Base-by-base conservation (phyloP, 495 filamentous ascomycete species). In the Penicillium waksmanii region DNA sequence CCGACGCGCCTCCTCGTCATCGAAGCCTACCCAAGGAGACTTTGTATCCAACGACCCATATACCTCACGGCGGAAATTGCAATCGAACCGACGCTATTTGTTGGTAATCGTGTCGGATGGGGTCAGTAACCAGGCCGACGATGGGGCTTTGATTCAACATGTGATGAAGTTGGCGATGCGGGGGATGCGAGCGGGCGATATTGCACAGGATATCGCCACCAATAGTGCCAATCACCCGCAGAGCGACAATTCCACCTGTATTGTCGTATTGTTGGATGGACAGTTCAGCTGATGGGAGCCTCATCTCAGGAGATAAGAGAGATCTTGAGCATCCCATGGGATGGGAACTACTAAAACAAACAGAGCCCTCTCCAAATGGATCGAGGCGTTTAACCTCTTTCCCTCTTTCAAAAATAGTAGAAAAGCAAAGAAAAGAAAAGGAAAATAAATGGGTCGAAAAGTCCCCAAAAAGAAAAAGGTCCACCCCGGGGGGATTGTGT, bases 161-260 rank as follows among this genome's bases (percentile, higher is more conserved):
- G 68, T 76, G 50, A 70, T 74, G 65, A 68, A 70, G 25, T 35
- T 71, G 54, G 66, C 70, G 52, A 67, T 66, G 65, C 66, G 65
- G 46, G 73, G 73, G 33, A 65, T 56, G 55, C 54, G 66, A 48
- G 72, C 73, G 13, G 63, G 60, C 38, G 68, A 74, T 42, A 69
- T 76, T 47, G 73, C 73, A 5, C 58, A 69, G 47, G 63, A 67
- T 9, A 60, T 76, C 9, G 63, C 66, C 17, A 61, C 51, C 42
- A 61, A 19, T 9, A 59, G 44, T 40, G 62, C 58, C 12, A 63
- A 40, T 27, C 53, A 47, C 35, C 55, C 53, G 8, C 43, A 53
- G 3, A 73, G 73, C 55, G 73, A 76, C 50, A 76, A 76, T 65
- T 60, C 66, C 25, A 68, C 73, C 1, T 76, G 73, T 51, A 63